These are phyloP conservation scores for Aspergillus texensis DNA, from an alignment of 2,329 filamentous ascomycete species.

Conservation along the genomic window DNA sequence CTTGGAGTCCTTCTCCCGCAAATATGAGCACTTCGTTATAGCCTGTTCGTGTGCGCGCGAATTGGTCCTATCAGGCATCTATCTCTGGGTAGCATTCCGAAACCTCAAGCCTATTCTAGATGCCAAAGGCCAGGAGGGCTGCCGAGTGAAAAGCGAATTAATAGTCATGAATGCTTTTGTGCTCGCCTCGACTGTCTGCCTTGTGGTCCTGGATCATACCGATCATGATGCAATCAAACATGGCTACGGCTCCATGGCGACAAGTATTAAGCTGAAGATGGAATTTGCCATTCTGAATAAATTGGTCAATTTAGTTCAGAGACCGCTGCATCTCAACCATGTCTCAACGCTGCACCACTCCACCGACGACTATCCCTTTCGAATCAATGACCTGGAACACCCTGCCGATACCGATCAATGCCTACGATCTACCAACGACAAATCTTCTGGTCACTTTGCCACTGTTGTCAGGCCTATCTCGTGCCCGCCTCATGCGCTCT, in stretches of 20 bases:
- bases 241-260: conserved; percentile 41
- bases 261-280: conserved; percentile 46
- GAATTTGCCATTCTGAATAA: conserved; percentile 47
- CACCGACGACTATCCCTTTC: not conserved
- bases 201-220: conserved; percentile 39
- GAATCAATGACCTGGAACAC: not conserved
- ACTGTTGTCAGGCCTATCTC: not conserved
- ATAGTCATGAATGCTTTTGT: conserved; percentile 47
- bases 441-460: not conserved
- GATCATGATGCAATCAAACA: conserved; percentile 37
- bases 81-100: conserved; percentile 52
- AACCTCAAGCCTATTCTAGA: conserved; percentile 44
- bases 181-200: conserved; percentile 40
- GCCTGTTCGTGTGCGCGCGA: conserved; percentile 56
- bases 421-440: not conserved
- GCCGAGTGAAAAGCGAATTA: conserved; percentile 46
- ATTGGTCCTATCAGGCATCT: conserved; percentile 52
- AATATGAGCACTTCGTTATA: conserved; percentile 53
- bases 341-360: not conserved
- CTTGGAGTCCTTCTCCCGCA: conserved; percentile 29
- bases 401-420: not conserved
- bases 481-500: not conserved
- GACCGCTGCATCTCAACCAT: conserved; percentile 9
- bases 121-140: conserved; percentile 39
- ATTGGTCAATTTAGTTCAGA: conserved; percentile 37